Conservation (phyloP, 257 asterid genomes). For the Marsdenia floribunda region DNA sequence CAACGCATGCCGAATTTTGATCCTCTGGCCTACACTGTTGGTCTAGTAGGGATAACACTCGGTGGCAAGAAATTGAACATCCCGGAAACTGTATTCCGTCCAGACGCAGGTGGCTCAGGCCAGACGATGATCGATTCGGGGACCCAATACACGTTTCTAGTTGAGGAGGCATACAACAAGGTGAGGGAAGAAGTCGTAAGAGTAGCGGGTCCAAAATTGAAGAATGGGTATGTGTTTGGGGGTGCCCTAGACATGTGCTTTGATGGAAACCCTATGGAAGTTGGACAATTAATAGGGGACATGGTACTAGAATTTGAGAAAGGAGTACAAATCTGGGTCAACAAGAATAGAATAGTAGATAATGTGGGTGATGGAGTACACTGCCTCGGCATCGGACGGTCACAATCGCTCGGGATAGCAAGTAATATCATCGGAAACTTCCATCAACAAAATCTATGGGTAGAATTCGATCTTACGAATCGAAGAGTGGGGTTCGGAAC, state of each 20-base stretch:
- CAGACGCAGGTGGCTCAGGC: constrained; percentile 73
- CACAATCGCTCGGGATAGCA: constrained; percentile 63
- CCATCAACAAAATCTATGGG: constrained; percentile 90
- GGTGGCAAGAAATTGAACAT: constrained; percentile 54
- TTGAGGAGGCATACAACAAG: constrained; percentile 50
- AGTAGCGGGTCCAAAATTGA: constrained; percentile 49
- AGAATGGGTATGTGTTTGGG: constrained; percentile 47
- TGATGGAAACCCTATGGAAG: constrained; percentile 36
- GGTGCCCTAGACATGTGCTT: constrained; percentile 76
- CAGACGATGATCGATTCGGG: constrained; percentile 94
- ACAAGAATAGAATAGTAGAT: constrained; percentile 44
- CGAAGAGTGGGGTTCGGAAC: constrained; percentile 63
- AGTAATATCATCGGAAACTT: constrained; percentile 77
- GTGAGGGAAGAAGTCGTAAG: constrained; percentile 48
- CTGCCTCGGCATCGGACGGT: constrained; percentile 66
- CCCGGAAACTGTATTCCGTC: constrained; percentile 44
- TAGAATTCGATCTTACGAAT: constrained; percentile 61
- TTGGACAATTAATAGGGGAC: constrained; percentile 49
- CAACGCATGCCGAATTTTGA: constrained; percentile 71
- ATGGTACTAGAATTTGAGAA: constrained; percentile 51
- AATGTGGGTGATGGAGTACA: constrained; percentile 56
- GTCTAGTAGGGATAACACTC: constrained; percentile 46
- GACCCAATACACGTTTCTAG: constrained; percentile 71
- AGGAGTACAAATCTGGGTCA: constrained; percentile 47
- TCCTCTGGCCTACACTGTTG: constrained; percentile 68